Evolutionary conservation across 768 basidiomycete genomes (phyloP).

Genomic region (Phanerochaete sordida): DNA sequence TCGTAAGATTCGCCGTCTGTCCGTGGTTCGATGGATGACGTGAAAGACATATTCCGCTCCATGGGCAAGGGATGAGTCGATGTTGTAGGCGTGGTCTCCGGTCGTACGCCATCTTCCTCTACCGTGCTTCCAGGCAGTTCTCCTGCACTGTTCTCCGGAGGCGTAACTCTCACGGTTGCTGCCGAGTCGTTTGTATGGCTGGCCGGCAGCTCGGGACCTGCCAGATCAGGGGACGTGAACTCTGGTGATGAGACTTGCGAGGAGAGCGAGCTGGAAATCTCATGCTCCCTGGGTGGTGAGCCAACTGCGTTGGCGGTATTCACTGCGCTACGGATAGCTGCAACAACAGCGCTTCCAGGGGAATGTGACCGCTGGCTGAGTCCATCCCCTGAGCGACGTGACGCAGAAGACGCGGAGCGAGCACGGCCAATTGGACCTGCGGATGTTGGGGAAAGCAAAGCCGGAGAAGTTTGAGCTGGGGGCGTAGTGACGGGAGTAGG

Average conservation of each 20-base stretch:
- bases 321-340: slow-evolving; percentile 38
- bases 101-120: not conserved
- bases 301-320: slow-evolving; percentile 43
- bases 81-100: not conserved
- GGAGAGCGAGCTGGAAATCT: not conserved
- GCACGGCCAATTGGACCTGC: not conserved
- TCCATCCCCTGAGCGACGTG: slow-evolving; percentile 4
- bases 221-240: not conserved
- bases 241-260: not conserved
- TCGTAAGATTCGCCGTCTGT: slow-evolving; percentile 32
- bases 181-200: not conserved
- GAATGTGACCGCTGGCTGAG: slow-evolving; percentile 9
- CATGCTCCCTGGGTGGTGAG: slow-evolving; percentile 1
- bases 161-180: not conserved
- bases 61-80: not conserved
- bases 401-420: not conserved
- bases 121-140: not conserved
- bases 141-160: not conserved
- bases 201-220: not conserved
- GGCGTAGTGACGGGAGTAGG: not conserved
- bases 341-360: slow-evolving; percentile 29
- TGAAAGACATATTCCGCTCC: slow-evolving; percentile 15
- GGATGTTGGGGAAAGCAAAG: not conserved
- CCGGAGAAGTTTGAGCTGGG: not conserved
- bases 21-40: slow-evolving; percentile 24